Evolutionary conservation across 371 early-diverging fungal species (phyloP), one percentile per base, ranked within the genome.

Genomic region (Apophysomyces trapeziformis): DNA sequence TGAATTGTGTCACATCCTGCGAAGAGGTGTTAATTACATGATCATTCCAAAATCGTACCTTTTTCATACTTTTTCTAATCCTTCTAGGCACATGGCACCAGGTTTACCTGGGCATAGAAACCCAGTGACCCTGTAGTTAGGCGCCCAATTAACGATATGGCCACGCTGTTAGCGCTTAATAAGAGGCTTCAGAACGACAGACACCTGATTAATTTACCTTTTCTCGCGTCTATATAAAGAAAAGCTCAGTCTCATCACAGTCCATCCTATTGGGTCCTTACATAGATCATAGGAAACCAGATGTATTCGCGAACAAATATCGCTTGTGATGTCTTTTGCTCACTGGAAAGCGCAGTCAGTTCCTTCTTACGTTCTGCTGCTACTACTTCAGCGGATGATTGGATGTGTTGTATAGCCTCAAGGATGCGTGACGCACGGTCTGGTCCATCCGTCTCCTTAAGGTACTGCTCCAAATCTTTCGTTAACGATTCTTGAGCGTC

Each of bases 241-340:
- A 2, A 26, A 2, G 13, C 41, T 41, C 11, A 41, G 41, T 13
- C n/a, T 3, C 32, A 26, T 26, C 41, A 5, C 5, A 41, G n/a
- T n/a, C 41, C 41, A 2, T 41, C 1, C 41, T 11, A 41, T 13
- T 11, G 13, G 4, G 1, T 11, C 1, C 41, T 41, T 41, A 41
- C 41, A 13, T 80, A 80, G 59, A 80, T 80, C 80, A 80, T 80
- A 5, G 80, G 80, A 45, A 80, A 80, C 80, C 80, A 80, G 41
- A 80, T 71, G 76, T 78, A 80, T 58, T 80, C 78, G 35, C 80
- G 70, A 12, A 80, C 32, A 62, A 74, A 75, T 0, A 60, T 43
- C 2, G 67, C 64, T 13, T 76, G 73, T 1, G 60, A 26, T 50
- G 47, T 47, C 16, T 60, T 46, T 57, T 67, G 37, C 12, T 56